Base-by-base conservation (phyloP, 306 rosid species). In the Benincasa hispida region DNA sequence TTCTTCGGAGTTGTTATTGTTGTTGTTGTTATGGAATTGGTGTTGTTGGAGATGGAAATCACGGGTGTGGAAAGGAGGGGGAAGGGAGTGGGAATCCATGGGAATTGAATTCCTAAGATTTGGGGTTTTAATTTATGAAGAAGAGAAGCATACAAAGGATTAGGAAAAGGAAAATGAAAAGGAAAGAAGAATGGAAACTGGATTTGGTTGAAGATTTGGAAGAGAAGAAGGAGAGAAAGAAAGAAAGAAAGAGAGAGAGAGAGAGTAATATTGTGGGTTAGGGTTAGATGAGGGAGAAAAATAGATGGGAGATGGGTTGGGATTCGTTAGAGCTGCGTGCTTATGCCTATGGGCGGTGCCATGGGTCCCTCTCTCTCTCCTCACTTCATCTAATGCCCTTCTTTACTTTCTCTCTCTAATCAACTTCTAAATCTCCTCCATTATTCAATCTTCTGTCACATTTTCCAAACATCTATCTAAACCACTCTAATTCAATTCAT, bases 31-130 rank as follows among this genome's bases (percentile, higher is more conserved):
- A 58, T 70, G 21, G 58, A 15, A 90, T 3, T 83, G 85, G 21
- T 82, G 86, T 5, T 85, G 98, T 28, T 88, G 97, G 15, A 87
- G 88, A 74, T 89, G 93, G 78, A 90, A 90, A 77, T 90, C 96
- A 78, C 92, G 82, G 17, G 89, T 83, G 83, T 89, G 94, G 83
- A 94, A 94, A 25, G 99, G 92, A 66, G 96, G 92, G 0, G 99
- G 96, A 35, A 94, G 97, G 76, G 99, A 89, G 76, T 92, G 97
- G 25, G 93, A 83, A 78, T 94, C 96, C 99, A 94, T 92, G 57
- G 45, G 61, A 28, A 27, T 59, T 59, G 11, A 59, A 24, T 25
- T 59, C n/a, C 10, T 12, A 4, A 27, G 2, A 1, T 53, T 14
- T 4, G 55, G 59, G 24, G 67, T 6, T 57, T 34, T 41, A 45